Evolutionary conservation across 305 asterid species (phyloP).

Genomic region (Solanum hybrid): DNA sequence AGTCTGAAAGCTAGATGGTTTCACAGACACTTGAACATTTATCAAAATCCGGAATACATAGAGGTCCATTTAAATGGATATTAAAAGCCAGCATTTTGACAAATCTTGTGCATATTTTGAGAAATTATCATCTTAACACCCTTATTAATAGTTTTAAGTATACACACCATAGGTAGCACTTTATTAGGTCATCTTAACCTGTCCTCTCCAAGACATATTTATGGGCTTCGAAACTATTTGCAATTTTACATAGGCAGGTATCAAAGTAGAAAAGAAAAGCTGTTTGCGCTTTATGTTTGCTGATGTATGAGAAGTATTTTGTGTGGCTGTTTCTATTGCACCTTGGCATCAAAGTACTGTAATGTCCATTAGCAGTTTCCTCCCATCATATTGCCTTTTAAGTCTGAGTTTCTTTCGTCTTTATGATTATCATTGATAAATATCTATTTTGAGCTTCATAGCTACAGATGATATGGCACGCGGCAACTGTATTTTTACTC

Average conservation of each 20-base stretch:
- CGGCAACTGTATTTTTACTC: background rate
- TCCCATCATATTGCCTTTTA: background rate
- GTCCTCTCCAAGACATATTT: background rate
- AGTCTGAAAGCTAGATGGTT: background rate
- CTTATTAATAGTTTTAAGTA: background rate
- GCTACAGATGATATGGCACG: background rate
- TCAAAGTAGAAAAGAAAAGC: background rate
- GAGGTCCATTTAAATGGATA: background rate
- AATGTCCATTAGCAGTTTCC: background rate
- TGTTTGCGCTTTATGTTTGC: slow-evolving; percentile 1
- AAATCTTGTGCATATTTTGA: background rate
- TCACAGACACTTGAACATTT: background rate
- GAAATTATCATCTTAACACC: background rate
- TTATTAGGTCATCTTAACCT: background rate
- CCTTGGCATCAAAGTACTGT: background rate
- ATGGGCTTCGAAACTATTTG: background rate
- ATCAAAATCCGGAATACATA: background rate
- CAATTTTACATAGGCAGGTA: background rate
- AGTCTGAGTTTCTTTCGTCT: background rate
- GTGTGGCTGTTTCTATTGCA: background rate
- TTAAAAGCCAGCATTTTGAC: background rate
- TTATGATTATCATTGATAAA: background rate
- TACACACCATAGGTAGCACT: background rate
- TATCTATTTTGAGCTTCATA: background rate
- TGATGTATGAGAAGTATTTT: background rate